Evolutionary conservation across 225 moss, liverwort and hornwort species (phyloP).

Genomic region (Climacium dendroides): DNA sequence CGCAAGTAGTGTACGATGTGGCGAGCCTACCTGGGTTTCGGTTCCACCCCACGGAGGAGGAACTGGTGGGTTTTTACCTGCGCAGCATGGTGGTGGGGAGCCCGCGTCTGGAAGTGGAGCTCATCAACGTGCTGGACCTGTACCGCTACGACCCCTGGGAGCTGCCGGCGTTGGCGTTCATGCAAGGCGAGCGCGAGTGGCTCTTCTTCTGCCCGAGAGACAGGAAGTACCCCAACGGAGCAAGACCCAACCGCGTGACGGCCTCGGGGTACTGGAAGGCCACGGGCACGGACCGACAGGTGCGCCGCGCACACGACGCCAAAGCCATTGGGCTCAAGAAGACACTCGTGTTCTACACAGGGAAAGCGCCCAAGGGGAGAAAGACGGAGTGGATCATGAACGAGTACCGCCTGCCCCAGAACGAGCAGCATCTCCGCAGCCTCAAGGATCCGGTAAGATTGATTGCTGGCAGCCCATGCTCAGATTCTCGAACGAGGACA

Average conservation of each 20-base stretch:
- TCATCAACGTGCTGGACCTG: constrained; percentile 19
- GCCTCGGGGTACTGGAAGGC: constrained; percentile 77
- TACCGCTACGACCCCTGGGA: constrained; percentile 29
- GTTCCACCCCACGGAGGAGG: constrained; percentile 30
- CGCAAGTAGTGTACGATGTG: background rate
- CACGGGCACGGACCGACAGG: constrained; percentile 59
- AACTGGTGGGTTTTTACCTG: constrained; percentile 21
- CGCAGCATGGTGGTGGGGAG: constrained; percentile 4
- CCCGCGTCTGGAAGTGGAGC: constrained; percentile 10
- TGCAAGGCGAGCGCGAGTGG: constrained; percentile 63
- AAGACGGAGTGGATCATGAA: constrained; percentile 82
- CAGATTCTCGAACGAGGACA: background rate
- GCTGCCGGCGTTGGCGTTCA: constrained; percentile 42
- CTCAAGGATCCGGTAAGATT: background rate
- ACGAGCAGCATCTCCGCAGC: constrained; percentile 5
- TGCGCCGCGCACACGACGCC: constrained; percentile 27
- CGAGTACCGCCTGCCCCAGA: constrained; percentile 39
- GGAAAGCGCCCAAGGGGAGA: constrained; percentile 45
- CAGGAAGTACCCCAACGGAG: constrained; percentile 66
- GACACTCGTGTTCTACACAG: constrained; percentile 66
- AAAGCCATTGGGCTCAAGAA: constrained; percentile 60
- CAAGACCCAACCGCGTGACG: constrained; percentile 58
- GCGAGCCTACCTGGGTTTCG: constrained; percentile 26
- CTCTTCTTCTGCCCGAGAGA: constrained; percentile 66
- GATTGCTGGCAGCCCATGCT: background rate